Conservation (phyloP, 495 filamentous ascomycete genomes). For the Penicillium bialowiezense region DNA sequence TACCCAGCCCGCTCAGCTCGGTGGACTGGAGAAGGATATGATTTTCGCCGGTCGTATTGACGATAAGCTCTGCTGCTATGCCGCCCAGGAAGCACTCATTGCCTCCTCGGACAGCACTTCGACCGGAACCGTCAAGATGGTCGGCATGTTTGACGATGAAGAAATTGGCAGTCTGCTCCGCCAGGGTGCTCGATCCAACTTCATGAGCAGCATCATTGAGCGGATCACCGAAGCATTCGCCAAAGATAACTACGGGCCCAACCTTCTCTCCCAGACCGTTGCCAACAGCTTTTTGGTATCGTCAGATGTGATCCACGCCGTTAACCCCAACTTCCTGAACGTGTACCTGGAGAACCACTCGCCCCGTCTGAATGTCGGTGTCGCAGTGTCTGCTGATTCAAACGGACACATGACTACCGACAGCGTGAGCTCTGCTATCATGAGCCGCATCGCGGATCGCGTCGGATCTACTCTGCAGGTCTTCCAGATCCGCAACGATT, state of each 20-base stretch:
- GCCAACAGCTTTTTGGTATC: constrained; percentile 92
- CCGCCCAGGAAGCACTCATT: constrained; percentile 83
- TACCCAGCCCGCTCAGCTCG: constrained; percentile 76
- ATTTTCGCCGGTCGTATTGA: constrained; percentile 95
- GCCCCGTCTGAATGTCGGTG: constrained; percentile 85
- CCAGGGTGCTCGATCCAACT: constrained; percentile 87
- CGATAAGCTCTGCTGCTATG: constrained; percentile 94
- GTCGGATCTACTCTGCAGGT: constrained; percentile 70
- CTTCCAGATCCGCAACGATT: constrained; percentile 95
- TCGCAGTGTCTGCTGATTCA: constrained; percentile 78
- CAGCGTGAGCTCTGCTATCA: constrained; percentile 70
- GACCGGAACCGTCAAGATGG: constrained; percentile 69
- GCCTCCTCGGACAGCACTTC: constrained; percentile 54
- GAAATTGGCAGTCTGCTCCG: constrained; percentile 89
- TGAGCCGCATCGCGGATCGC: constrained; percentile 71
- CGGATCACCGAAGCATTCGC: constrained; percentile 73
- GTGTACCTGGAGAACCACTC: constrained; percentile 82
- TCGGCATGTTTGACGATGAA: constrained; percentile 92
- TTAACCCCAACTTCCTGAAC: constrained; percentile 86
- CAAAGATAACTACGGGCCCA: constrained; percentile 51
- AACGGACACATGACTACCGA: constrained; percentile 95
- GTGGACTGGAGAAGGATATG: constrained; percentile 88
- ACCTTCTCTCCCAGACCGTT: constrained; percentile 76
- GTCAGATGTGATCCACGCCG: constrained; percentile 90
- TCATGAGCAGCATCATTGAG: constrained; percentile 74